phyloP scores from a whole-genome alignment of 2,329 filamentous ascomycete genomes.

The Coniochaeta sp. region DNA sequence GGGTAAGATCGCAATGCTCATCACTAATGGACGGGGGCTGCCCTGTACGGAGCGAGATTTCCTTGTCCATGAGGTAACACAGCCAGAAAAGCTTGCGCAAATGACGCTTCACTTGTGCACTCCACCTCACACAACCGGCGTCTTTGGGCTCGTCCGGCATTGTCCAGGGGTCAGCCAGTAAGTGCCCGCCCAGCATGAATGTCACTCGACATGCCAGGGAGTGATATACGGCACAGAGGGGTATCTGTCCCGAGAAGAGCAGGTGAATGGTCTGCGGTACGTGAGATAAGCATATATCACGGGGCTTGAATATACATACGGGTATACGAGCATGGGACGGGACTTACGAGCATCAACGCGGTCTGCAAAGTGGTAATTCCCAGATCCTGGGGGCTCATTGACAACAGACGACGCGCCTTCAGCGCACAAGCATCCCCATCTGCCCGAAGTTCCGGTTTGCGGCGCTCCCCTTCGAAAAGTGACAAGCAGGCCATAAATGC shows the following conservation, averaged over 20 bases:
- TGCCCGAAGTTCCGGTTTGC: slow-evolving; percentile 14
- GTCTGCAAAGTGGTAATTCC: slow-evolving; percentile 37
- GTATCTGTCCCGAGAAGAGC: slow-evolving; percentile 37
- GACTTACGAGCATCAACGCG: slow-evolving; percentile 39
- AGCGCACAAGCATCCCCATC: slow-evolving; percentile 32
- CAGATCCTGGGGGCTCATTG: slow-evolving; percentile 33
- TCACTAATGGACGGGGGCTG: slow-evolving; percentile 44
- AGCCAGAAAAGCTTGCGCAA: slow-evolving; percentile 45
- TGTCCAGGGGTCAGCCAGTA: slow-evolving; percentile 11
- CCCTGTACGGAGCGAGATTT: slow-evolving; percentile 44
- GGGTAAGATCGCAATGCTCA: slow-evolving; percentile 44
- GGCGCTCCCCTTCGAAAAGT: slow-evolving; percentile 12
- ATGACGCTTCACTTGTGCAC: slow-evolving; percentile 22
- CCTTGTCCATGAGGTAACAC: slow-evolving; percentile 47
- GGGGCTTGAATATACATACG: no score
- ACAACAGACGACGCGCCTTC: slow-evolving; percentile 33
- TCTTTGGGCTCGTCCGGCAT: not conserved
- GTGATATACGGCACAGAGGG: slow-evolving; percentile 34
- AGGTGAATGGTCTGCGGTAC: slow-evolving; percentile 37
- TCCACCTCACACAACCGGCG: no score
- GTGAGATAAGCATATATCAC: no score
- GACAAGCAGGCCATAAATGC: slow-evolving; percentile 36
- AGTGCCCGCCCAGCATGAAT: slow-evolving; percentile 42
- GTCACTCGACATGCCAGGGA: slow-evolving; percentile 38
- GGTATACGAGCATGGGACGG: no score